A percentile compares a stretch with the other conserved stretches of the same genome.
These are phyloP conservation scores for Geosiphon pyriformis DNA, from an alignment of 192 early-diverging fungal species.

Conservation along the genomic window DNA sequence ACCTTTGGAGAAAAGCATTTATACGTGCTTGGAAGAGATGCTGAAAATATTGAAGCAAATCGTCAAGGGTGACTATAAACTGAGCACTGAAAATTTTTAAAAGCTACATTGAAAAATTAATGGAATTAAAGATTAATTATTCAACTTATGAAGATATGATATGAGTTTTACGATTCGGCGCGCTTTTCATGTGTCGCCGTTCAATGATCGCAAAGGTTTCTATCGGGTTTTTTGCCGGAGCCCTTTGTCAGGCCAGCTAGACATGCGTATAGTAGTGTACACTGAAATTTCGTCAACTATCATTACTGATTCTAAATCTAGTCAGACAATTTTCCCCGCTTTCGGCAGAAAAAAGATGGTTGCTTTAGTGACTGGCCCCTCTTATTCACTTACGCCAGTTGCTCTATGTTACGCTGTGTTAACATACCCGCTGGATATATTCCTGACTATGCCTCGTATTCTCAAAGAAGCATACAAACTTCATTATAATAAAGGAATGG, in stretches of 20 bases:
- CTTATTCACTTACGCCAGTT: conserved; percentile 6
- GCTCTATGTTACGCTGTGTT: conserved; percentile 26
- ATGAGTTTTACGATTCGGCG: conserved; percentile 22
- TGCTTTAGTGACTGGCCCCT: conserved; percentile 23
- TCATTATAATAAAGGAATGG: conserved; percentile 38
- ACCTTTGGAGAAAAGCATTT: conserved; percentile 55
- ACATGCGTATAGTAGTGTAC: conserved; percentile 13
- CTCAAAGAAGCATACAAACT: conserved; percentile 44
- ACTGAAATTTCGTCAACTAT: background rate
- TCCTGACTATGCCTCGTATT: conserved; percentile 53
- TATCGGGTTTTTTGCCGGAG: conserved; percentile 18
- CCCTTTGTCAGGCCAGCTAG: background rate
- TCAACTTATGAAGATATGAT: background rate
- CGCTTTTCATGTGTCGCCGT: conserved; percentile 33
- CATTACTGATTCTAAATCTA: background rate
- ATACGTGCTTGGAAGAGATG: conserved; percentile 36
- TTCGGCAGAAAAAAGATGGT: conserved; percentile 26
- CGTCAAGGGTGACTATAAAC: conserved; percentile 13
- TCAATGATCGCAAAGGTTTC: conserved; percentile 30
- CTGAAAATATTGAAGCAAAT: background rate
- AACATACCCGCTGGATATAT: conserved; percentile 41
- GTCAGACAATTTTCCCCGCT: too few species aligned
- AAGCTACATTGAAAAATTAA: too few species aligned
- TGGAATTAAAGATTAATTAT: background rate
- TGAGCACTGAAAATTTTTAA: too few species aligned